Base-by-base conservation (phyloP, 805 yeast genomes). In the Metschnikowia shivogae region DNA sequence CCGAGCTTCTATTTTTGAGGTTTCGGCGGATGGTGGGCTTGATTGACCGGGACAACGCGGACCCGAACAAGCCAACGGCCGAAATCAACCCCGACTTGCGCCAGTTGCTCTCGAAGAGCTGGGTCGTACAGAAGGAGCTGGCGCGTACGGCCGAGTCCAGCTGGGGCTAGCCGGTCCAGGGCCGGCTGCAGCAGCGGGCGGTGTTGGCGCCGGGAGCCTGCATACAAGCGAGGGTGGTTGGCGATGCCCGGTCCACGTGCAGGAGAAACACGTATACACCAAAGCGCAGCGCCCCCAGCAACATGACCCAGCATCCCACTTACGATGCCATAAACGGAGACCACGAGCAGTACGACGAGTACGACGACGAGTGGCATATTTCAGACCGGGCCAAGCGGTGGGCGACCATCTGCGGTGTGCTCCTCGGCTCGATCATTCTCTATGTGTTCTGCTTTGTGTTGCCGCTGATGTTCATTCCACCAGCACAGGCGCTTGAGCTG, bases 21-120 rank as follows among this genome's bases (percentile, higher is more conserved):
- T 93, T 89, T 63, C 77, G 81, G 57, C 82, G 88, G 49, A 84
- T 89, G 75, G 78, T 90, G 44, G 86, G 81, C 44, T 75, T 89
- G 30, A 80, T 89, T 54, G 96, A 89, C 59, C 61, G 86, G 36
- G 75, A 73, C 43, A 66, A 66, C 42, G 46, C 56, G 34, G 41
- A 47, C 14, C 47, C 42, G 14, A 57, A 60, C 14, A 62, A 61
- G 30, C 52, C 57, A 27, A 53, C 47, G 26, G 50, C 42, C 17
- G 65, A 64, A 4, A 57, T 78, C 6, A 72, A 77, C 46, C 77
- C 76, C 0, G 81, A 82, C 31, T 64, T 90, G 52, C 71, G 90
- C 43, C 58, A 59, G 40, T 65, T 90, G 38, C 68, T 90, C 30
- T 76, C 84, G 11, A 78, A 73, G 46, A 76, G 85, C 20, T 48